Conservation (phyloP, 495 filamentous ascomycete species). For the Daldinia loculata region DNA sequence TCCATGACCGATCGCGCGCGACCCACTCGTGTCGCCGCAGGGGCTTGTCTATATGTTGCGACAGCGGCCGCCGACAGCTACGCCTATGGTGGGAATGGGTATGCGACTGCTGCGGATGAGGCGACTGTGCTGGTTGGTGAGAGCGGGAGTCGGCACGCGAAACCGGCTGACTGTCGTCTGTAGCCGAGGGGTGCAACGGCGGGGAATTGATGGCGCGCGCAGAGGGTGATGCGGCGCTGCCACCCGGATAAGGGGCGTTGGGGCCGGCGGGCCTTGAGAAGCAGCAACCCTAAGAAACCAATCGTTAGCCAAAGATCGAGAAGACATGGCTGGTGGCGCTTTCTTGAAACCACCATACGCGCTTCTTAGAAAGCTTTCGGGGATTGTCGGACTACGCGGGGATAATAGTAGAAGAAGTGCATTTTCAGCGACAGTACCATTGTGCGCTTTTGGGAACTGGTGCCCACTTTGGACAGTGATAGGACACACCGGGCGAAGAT, state of each 20-base stretch:
- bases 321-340: background rate
- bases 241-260: slow-evolving; percentile 55
- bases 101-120: slow-evolving; percentile 20
- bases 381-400: background rate
- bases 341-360: background rate
- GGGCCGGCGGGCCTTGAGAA: slow-evolving; percentile 55
- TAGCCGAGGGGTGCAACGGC: slow-evolving; percentile 26
- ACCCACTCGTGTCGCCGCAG: slow-evolving; percentile 59
- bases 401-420: background rate
- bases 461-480: slow-evolving; percentile 16
- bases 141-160: slow-evolving; percentile 34
- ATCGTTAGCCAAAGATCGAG: slow-evolving; percentile 15
- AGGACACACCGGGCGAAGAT: slow-evolving; percentile 14
- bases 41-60: slow-evolving; percentile 61
- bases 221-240: slow-evolving; percentile 49
- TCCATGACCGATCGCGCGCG: slow-evolving; percentile 57
- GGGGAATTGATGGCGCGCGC: slow-evolving; percentile 56
- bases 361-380: background rate
- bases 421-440: slow-evolving; percentile 28
- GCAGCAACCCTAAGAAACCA: slow-evolving; percentile 56
- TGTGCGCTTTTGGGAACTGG: slow-evolving; percentile 6
- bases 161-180: slow-evolving; percentile 33
- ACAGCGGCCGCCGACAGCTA: slow-evolving; percentile 35
- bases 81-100: slow-evolving; percentile 24
- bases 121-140: slow-evolving; percentile 36